Evolutionary conservation across 331 rosid genomes (phyloP).

Genomic region (Quercus tomentella): DNA sequence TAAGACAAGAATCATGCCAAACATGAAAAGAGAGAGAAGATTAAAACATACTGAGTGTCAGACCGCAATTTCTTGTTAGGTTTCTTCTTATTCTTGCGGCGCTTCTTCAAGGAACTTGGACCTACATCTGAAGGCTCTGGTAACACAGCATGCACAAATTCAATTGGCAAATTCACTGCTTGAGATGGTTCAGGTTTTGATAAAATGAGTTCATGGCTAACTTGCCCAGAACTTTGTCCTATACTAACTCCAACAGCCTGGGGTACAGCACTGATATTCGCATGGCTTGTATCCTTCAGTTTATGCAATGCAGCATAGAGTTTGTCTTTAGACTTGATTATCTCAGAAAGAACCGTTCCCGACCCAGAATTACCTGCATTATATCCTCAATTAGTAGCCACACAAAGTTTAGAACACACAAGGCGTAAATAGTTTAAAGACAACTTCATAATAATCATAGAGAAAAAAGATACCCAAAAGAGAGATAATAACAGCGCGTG

Average conservation of each 20-base stretch:
- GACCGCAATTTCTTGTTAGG: constrained; percentile 32
- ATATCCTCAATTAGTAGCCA: constrained; percentile 2
- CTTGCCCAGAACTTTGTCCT: not conserved
- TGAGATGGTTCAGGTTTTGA: constrained; percentile 16
- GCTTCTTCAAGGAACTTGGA: constrained; percentile 28
- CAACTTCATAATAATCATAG: not conserved
- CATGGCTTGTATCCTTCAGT: not conserved
- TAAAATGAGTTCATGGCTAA: constrained; percentile 17
- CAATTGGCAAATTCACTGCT: constrained; percentile 15
- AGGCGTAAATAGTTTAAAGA: not conserved
- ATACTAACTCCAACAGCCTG: not conserved
- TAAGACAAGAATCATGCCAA: not conserved
- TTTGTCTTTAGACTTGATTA: constrained; percentile 35
- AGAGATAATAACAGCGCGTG: constrained; percentile 38
- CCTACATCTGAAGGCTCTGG: constrained; percentile 1
- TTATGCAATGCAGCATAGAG: constrained; percentile 16
- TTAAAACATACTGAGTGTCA: constrained; percentile 41
- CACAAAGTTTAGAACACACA: not conserved
- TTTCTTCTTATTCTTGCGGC: constrained; percentile 43
- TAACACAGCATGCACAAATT: constrained; percentile 21
- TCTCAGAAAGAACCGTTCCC: constrained; percentile 25
- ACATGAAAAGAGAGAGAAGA: constrained; percentile 12
- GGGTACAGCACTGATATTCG: not conserved
- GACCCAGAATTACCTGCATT: constrained; percentile 29
- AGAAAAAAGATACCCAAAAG: constrained; percentile 38